Base-by-base conservation (phyloP, 2,329 filamentous ascomycete genomes). In the Endothia cerciana region DNA sequence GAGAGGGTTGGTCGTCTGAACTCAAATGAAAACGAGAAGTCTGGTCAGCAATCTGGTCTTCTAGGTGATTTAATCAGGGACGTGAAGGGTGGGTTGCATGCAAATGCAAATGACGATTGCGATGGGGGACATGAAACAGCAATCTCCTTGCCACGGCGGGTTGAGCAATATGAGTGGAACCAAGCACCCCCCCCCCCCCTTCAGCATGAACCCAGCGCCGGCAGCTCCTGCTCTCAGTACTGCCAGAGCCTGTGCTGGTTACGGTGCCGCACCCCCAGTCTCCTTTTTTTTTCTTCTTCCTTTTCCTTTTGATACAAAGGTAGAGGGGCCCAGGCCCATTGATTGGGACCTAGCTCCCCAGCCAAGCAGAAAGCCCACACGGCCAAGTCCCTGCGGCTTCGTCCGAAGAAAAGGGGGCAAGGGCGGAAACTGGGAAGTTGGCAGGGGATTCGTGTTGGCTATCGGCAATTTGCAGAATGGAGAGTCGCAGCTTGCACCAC, bases 71-170 rank as follows among this genome's bases (percentile, higher is more conserved):
- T 66, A 62, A 49, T 68, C 64, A 64, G 63, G 60, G 33, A 63
- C 33, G 64, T 59, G 68, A 63, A 65, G 74, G 75, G 77, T 68
- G 72, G 72, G 70, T 71, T 78, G 76, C 79, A 79, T 76, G 73
- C 73, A 72, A 77, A 78, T 58, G 55, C 55, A 58, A 58, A 58
- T 80, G 79, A 78, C 74, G 77, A 78, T 71, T 74, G 72, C 75
- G 77, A 77, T 72, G 75, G 74, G 74, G 74, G 62, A 78, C 72
- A 77, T 82, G 80, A 82, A 82, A 82, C 79, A 77, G 71, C 72
- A 79, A 79, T 78, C 75, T 78, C 74, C 75, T 74, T 77, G 78
- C 75, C 78, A 81, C 80, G 76, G 72, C 72, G 74, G 73, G 74
- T 72, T 77, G 72, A 73, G 74, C 72, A 72, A 73, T 73, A 60